These are phyloP conservation scores for Plasmodium malariae DNA, from an alignment of 169 alveolate species.

Conservation along the genomic window DNA sequence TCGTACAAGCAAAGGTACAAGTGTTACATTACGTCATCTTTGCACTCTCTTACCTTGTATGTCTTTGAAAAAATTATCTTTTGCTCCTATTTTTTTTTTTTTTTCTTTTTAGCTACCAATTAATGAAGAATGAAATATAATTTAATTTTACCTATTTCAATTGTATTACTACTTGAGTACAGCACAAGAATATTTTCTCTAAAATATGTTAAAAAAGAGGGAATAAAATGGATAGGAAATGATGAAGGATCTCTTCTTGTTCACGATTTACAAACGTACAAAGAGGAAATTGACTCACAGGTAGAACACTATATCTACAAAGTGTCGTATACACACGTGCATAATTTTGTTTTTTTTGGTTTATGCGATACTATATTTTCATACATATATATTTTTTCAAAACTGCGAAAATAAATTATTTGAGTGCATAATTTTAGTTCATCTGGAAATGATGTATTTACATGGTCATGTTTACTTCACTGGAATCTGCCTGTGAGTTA, in stretches of 20 bases:
- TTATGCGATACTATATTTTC: too few species aligned
- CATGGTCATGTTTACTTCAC: background rate
- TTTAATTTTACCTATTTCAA: background rate
- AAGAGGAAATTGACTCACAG: conserved; percentile 58
- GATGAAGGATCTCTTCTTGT: conserved; percentile 2
- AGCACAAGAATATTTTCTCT: conserved; percentile 14
- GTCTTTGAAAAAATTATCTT: too few species aligned
- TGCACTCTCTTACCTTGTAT: too few species aligned
- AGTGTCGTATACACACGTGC: background rate
- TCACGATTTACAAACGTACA: conserved; percentile 25
- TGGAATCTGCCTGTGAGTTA: background rate
- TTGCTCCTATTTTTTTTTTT: background rate
- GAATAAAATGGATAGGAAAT: background rate
- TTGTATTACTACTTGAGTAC: conserved; percentile 4
- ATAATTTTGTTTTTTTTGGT: background rate
- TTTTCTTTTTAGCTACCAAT: background rate
- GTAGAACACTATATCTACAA: background rate
- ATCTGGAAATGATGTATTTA: background rate
- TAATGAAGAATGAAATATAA: conserved; percentile 6
- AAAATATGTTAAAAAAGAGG: background rate
- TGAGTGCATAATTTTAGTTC: too few species aligned
- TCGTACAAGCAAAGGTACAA: too few species aligned
- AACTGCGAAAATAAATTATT: too few species aligned
- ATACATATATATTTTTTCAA: too few species aligned
- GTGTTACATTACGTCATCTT: too few species aligned